phyloP scores from a whole-genome alignment of 1,139 yeast genomes.

The Candida sojae region DNA sequence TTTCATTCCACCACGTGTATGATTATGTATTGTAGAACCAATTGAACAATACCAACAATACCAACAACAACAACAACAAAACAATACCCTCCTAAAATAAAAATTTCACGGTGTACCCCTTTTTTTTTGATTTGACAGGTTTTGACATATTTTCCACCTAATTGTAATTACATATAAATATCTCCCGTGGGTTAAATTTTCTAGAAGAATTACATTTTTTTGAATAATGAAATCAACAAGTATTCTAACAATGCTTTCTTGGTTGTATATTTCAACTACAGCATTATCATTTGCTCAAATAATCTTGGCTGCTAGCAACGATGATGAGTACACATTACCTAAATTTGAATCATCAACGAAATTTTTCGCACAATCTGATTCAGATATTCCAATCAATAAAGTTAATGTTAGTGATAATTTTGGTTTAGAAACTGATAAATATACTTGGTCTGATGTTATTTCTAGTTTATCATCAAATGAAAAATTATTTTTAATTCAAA shows the following conservation, averaged over 20 bases:
- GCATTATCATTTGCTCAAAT: slow-evolving; percentile 8
- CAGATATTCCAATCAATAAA: slow-evolving; percentile 10
- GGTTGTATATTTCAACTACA: slow-evolving; percentile 1
- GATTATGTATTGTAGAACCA: too few species aligned
- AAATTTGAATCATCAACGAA: slow-evolving; percentile 13
- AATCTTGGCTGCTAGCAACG: slow-evolving; percentile 3
- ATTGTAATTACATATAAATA: too few species aligned
- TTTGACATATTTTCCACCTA: too few species aligned
- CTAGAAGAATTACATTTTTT: too few species aligned
- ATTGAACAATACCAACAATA: too few species aligned
- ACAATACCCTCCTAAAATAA: too few species aligned
- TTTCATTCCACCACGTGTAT: too few species aligned
- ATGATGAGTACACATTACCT: slow-evolving; percentile 8
- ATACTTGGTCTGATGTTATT: slow-evolving; percentile 19
- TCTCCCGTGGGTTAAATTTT: not conserved
- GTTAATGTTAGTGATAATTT: slow-evolving; percentile 19
- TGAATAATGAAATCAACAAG: not conserved
- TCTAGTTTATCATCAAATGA: slow-evolving; percentile 11
- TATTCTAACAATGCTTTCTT: not conserved
- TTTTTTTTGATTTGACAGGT: too few species aligned
- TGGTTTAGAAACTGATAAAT: slow-evolving; percentile 18
- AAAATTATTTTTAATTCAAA: slow-evolving; percentile 36
- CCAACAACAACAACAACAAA: too few species aligned
- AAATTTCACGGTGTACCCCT: too few species aligned
- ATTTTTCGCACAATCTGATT: slow-evolving; percentile 24